Evolutionary conservation across 1,284 basidiomycete species (phyloP).

Genomic region (Neotropicomus parvogracilis): DNA sequence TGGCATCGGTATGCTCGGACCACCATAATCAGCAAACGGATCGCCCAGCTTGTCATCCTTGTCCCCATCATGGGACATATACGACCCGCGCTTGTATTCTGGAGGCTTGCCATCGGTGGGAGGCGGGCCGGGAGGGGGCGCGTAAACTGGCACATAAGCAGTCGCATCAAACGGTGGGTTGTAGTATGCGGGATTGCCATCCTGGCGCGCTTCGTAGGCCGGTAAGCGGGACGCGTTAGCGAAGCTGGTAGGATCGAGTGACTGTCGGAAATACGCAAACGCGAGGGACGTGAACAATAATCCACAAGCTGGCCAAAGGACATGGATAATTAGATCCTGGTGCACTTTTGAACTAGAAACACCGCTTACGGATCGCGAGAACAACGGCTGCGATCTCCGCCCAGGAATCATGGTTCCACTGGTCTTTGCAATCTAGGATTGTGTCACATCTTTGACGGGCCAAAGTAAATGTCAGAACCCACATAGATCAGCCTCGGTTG

Average conservation of each 20-base stretch:
- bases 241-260: constrained; percentile 54
- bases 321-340: not conserved
- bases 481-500: constrained; percentile 22
- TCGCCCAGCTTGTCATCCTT: constrained; percentile 29
- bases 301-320: constrained; percentile 48
- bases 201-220: constrained; percentile 24
- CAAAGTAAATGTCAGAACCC: constrained; percentile 1
- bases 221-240: constrained; percentile 37
- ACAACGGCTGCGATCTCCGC: constrained; percentile 24
- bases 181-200: constrained; percentile 38
- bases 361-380: constrained; percentile 27
- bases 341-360: not conserved
- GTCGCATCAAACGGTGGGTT: constrained; percentile 37
- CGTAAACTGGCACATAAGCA: constrained; percentile 28
- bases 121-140: constrained; percentile 28
- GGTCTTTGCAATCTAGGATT: constrained; percentile 37
- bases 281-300: constrained; percentile 58
- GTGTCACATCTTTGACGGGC: constrained; percentile 7
- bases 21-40: constrained; percentile 31
- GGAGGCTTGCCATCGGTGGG: constrained; percentile 29
- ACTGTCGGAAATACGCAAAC: constrained; percentile 68
- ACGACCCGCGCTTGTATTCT: constrained; percentile 25
- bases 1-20: constrained; percentile 33
- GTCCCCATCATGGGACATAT: constrained; percentile 12
- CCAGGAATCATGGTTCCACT: constrained; percentile 31